phyloP scores from a whole-genome alignment of 2,329 filamentous ascomycete genomes.

The Clonostachys sp. region DNA sequence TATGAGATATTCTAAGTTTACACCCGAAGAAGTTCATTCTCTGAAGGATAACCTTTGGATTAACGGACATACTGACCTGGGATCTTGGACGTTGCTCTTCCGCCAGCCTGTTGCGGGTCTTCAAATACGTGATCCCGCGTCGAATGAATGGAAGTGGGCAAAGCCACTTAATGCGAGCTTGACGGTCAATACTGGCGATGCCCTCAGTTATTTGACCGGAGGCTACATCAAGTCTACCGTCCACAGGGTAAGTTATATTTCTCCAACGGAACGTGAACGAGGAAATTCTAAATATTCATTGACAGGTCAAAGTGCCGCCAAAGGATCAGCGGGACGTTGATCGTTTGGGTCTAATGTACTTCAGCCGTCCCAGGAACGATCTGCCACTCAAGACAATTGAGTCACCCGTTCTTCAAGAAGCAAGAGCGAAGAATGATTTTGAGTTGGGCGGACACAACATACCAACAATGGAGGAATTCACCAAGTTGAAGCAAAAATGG shows the following conservation, averaged over 20 bases:
- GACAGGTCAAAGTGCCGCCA: constrained; percentile 26
- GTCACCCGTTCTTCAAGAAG: constrained; percentile 26
- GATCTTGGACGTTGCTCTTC: constrained; percentile 52
- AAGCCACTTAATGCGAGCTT: constrained; percentile 42
- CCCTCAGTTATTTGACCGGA: constrained; percentile 41
- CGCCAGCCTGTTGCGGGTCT: constrained; percentile 53
- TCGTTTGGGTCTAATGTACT: constrained; percentile 44
- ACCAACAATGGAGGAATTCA: constrained; percentile 30
- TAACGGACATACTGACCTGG: constrained; percentile 51
- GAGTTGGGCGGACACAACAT: constrained; percentile 20
- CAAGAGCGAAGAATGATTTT: constrained; percentile 28
- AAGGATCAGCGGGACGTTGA: constrained; percentile 37
- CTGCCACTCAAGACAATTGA: constrained; percentile 28
- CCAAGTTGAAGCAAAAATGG: constrained; percentile 27
- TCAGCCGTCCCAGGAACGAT: constrained; percentile 37
- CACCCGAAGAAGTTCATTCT: constrained; percentile 35
- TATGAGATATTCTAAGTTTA: constrained; percentile 52
- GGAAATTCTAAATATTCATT: background rate
- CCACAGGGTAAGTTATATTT: constrained; percentile 19
- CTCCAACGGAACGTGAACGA: no score
- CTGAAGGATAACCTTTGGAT: constrained; percentile 35
- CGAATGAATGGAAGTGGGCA: constrained; percentile 44
- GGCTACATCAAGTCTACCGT: constrained; percentile 38
- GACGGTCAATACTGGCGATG: constrained; percentile 46
- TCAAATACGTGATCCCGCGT: constrained; percentile 43